Percentiles rank a stretch among this genome's conserved stretches.
phyloP scores from a whole-genome alignment of 2,329 filamentous ascomycete species.

The Pseudogymnoascus sp. region DNA sequence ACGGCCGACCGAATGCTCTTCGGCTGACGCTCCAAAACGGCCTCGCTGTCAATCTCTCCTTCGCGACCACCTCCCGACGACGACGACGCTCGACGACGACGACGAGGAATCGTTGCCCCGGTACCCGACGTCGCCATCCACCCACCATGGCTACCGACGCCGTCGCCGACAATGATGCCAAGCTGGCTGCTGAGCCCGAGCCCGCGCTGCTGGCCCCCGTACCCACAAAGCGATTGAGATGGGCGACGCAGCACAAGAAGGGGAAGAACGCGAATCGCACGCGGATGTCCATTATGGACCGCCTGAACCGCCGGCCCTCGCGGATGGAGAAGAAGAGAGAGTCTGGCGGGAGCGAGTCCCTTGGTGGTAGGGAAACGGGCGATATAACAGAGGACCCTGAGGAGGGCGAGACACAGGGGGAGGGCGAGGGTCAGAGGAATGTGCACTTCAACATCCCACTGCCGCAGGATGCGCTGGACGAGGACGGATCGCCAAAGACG shows the following conservation, averaged over 20 bases:
- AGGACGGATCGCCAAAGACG: constrained; percentile 64
- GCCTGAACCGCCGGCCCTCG: constrained; percentile 56
- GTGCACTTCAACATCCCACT: constrained; percentile 84
- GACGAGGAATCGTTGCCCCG: constrained; percentile 1
- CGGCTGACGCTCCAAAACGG: neutral
- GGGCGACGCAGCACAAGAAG: constrained; percentile 83
- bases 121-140: constrained; percentile 24
- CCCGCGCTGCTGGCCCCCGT: constrained; percentile 33
- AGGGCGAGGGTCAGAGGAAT: constrained; percentile 38
- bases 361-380: constrained; percentile 16
- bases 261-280: constrained; percentile 69
- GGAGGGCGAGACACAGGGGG: constrained; percentile 29
- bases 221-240: constrained; percentile 71
- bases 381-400: constrained; percentile 16
- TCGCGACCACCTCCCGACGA: neutral
- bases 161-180: neutral
- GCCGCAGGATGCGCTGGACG: constrained; percentile 65
- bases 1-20: neutral
- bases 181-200: constrained; percentile 21
- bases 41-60: neutral
- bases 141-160: constrained; percentile 19
- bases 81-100: neutral
- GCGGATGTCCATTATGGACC: constrained; percentile 71
- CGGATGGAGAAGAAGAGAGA: constrained; percentile 62
- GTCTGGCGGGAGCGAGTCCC: constrained; percentile 30